Evolutionary conservation across 805 yeast species (phyloP).

Genomic region (Yarrowia sp.): DNA sequence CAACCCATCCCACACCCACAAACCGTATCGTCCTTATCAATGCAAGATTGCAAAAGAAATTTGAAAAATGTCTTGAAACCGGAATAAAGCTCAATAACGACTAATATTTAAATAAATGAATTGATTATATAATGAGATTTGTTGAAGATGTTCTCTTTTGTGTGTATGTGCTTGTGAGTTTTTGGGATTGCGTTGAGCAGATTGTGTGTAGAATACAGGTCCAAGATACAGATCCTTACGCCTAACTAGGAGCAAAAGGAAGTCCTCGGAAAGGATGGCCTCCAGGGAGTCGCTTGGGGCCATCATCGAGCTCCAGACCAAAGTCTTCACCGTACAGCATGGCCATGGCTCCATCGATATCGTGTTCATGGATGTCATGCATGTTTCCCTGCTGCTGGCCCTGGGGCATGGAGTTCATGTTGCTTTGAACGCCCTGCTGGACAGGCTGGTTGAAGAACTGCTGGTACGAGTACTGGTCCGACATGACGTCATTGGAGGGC

Average conservation of each 20-base stretch:
- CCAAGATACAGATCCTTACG: too few species aligned
- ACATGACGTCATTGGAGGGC: constrained; percentile 20
- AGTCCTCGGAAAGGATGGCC: constrained; percentile 33
- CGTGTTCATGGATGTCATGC: constrained; percentile 32
- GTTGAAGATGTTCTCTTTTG: neutral
- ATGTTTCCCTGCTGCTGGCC: constrained; percentile 9
- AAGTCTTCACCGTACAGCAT: constrained; percentile 34
- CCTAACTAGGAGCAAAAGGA: constrained; percentile 37
- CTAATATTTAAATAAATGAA: constrained; percentile 15
- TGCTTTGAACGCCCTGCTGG: constrained; percentile 12
- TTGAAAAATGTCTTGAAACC: neutral
- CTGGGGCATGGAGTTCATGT: constrained; percentile 20
- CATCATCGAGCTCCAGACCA: constrained; percentile 22
- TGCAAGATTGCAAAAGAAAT: constrained; percentile 12
- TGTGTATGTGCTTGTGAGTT: neutral
- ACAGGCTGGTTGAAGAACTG: constrained; percentile 22
- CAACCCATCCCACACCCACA: neutral
- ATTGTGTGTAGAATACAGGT: neutral
- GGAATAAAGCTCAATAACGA: neutral
- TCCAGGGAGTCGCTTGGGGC: constrained; percentile 21
- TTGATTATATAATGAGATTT: constrained; percentile 3
- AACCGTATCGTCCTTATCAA: constrained; percentile 10
- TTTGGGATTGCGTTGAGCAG: neutral
- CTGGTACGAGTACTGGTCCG: constrained; percentile 35
- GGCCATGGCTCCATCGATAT: constrained; percentile 37